phyloP scores from a whole-genome alignment of 2,329 filamentous ascomycete genomes.

The Calonectria leucothoes region DNA sequence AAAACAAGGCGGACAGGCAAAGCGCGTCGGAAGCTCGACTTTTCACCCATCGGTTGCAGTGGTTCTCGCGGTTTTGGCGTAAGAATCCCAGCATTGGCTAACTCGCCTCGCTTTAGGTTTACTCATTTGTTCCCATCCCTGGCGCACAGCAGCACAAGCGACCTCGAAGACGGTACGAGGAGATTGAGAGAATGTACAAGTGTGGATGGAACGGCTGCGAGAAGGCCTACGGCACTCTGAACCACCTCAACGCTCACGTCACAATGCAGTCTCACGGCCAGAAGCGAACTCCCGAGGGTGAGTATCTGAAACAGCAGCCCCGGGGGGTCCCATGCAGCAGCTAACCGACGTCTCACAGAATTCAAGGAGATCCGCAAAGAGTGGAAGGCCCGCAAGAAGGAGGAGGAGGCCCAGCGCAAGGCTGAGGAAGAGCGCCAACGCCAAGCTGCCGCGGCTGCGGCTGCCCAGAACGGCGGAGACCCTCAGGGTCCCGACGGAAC shows the following conservation, averaged over 20 bases:
- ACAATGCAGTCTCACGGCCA: conserved; percentile 98
- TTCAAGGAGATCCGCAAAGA: conserved; percentile 99
- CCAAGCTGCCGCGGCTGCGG: conserved; percentile 62
- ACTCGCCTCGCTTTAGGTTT: conserved; percentile 70
- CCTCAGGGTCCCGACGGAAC: conserved; percentile 56
- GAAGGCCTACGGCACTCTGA: conserved; percentile 97
- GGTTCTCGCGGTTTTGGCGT: not conserved
- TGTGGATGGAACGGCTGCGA: conserved; percentile 99
- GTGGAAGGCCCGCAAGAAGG: conserved; percentile 99
- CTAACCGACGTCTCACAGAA: conserved; percentile 68
- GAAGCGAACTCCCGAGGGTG: conserved; percentile 98
- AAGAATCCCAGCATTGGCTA: not conserved
- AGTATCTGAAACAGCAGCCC: conserved; percentile 45
- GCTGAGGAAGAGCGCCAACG: conserved; percentile 87
- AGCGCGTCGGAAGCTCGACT: not conserved
- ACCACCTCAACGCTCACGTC: conserved; percentile 97
- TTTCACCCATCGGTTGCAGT: not conserved
- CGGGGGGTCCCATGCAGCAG: not conserved
- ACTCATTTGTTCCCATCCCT: conserved; percentile 97
- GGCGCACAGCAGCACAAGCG: conserved; percentile 98
- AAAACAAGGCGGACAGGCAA: not conserved
- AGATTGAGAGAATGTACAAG: conserved; percentile 99
- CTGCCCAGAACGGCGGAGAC: conserved; percentile 64
- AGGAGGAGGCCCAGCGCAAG: conserved; percentile 91
- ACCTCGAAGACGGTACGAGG: conserved; percentile 91